phyloP scores from a whole-genome alignment of 129 eudicot species.

The Silybum marianum region DNA sequence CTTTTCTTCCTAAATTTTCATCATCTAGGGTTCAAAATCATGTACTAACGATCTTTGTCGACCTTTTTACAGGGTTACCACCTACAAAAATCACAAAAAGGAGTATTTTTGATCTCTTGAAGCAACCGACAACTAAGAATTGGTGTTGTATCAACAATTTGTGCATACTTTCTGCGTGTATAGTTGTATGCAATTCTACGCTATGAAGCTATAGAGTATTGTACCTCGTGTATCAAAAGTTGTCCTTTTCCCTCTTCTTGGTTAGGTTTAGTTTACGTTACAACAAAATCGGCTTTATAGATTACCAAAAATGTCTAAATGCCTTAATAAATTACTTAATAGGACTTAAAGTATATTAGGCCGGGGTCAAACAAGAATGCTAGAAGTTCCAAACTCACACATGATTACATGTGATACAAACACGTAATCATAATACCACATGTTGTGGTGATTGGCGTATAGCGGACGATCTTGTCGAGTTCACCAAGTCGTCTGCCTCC shows the following conservation, averaged over 20 bases:
- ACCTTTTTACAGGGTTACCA: not conserved
- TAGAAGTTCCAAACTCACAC: not conserved
- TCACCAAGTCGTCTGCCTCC: not conserved
- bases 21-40: not conserved
- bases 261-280: not conserved
- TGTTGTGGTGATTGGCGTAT: not conserved
- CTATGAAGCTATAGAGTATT: not conserved
- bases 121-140: not conserved
- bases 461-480: not conserved
- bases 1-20: not conserved
- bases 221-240: constrained; percentile 17
- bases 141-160: not conserved
- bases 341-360: not conserved
- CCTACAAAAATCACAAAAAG: not conserved
- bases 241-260: not conserved
- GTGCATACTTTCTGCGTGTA: not conserved
- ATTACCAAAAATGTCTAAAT: not conserved
- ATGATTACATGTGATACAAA: not conserved
- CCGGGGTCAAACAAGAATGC: not conserved
- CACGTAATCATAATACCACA: not conserved
- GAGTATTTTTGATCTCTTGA: not conserved
- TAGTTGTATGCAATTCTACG: not conserved
- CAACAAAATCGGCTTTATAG: not conserved
- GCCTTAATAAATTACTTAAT: not conserved
- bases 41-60: not conserved